Percentiles rank a stretch among this genome's conserved stretches.
Evolutionary conservation across 306 rosid genomes (phyloP).

Genomic region (Macrotyloma uniflorum): DNA sequence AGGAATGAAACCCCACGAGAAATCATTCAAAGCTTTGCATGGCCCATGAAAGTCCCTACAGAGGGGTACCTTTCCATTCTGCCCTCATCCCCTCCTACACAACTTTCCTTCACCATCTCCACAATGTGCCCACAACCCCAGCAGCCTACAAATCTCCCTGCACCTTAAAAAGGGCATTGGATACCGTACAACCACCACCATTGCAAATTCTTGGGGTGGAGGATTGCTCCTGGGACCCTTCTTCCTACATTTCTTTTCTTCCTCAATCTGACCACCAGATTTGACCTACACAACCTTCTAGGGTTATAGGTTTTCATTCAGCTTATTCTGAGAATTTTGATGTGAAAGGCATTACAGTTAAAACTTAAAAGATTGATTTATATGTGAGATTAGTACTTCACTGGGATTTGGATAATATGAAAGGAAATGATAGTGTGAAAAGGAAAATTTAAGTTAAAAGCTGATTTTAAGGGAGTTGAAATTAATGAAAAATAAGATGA

Average conservation of each 20-base stretch:
- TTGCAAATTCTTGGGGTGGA: background rate
- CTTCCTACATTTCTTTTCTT: background rate
- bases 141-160: conserved; percentile 39
- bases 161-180: conserved; percentile 30
- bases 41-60: conserved; percentile 48
- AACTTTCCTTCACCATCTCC: conserved; percentile 8
- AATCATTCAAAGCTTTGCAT: conserved; percentile 8
- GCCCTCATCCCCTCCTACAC: conserved; percentile 13
- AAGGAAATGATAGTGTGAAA: too few species aligned
- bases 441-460: too few species aligned
- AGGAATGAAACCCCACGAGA: conserved; percentile 34
- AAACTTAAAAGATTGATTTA: too few species aligned
- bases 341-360: too few species aligned
- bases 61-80: conserved; percentile 15
- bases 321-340: too few species aligned
- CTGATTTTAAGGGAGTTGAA: too few species aligned
- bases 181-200: conserved; percentile 50
- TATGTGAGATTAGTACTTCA: too few species aligned
- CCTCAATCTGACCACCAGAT: background rate
- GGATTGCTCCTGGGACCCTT: conserved; percentile 28
- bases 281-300: background rate
- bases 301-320: too few species aligned
- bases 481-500: too few species aligned
- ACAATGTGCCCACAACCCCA: conserved; percentile 53
- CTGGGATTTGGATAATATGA: too few species aligned